Percentiles rank a stretch among this genome's conserved stretches.
Evolutionary conservation across 2,329 filamentous ascomycete species (phyloP).

Genomic region (Cladosporium sp.): DNA sequence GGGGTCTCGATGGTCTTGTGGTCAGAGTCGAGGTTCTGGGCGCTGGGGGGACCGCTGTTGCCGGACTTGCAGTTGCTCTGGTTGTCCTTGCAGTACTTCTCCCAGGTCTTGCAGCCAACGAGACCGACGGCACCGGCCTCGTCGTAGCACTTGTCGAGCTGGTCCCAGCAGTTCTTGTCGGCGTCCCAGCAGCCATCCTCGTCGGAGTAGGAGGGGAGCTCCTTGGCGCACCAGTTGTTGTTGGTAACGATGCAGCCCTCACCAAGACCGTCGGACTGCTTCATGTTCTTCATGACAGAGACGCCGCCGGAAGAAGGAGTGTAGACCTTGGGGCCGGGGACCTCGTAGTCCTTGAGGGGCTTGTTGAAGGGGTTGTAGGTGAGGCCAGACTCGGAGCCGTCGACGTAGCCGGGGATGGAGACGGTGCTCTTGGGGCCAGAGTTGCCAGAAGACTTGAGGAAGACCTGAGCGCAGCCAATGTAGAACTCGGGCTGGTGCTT

Average conservation of each 20-base stretch:
- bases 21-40: constrained; percentile 33
- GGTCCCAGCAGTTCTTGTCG: constrained; percentile 46
- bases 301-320: constrained; percentile 35
- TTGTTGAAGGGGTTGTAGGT: constrained; percentile 61
- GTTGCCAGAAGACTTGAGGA: constrained; percentile 50
- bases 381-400: constrained; percentile 51
- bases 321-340: constrained; percentile 57
- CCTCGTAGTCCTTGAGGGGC: constrained; percentile 51
- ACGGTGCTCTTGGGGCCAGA: constrained; percentile 51
- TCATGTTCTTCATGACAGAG: constrained; percentile 14
- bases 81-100: constrained; percentile 54
- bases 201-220: constrained; percentile 53
- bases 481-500: constrained; percentile 66
- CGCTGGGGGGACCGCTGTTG: constrained; percentile 46
- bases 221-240: constrained; percentile 67
- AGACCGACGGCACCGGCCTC: constrained; percentile 56
- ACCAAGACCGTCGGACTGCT: constrained; percentile 47
- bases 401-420: constrained; percentile 64
- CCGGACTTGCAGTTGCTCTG: constrained; percentile 38
- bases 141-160: constrained; percentile 58
- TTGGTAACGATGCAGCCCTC: constrained; percentile 59
- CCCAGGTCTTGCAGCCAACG: constrained; percentile 59
- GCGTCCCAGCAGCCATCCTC: constrained; percentile 33
- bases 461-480: constrained; percentile 67
- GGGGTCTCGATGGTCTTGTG: constrained; percentile 10